These are phyloP conservation scores for Cyberlindnera lachancei DNA, from an alignment of 805 yeast genomes.

Conservation along the genomic window DNA sequence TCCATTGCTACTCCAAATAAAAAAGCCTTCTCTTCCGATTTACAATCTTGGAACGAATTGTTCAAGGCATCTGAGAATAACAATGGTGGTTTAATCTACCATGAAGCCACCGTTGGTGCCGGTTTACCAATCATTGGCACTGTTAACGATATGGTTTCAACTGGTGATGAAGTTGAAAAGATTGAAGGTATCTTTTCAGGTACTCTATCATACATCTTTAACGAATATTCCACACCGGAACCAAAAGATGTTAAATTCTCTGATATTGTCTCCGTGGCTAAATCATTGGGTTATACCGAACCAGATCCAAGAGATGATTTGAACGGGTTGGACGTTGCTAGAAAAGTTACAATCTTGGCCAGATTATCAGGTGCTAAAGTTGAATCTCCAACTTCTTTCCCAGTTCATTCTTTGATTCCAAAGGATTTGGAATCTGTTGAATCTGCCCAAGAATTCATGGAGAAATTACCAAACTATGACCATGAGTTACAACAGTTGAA, in stretches of 20 bases:
- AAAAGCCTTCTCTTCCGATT: conserved; percentile 84
- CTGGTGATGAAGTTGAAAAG: conserved; percentile 88
- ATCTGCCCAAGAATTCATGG: conserved; percentile 72
- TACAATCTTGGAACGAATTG: conserved; percentile 69
- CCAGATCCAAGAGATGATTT: conserved; percentile 99
- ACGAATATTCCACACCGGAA: conserved; percentile 73
- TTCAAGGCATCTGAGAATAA: conserved; percentile 46
- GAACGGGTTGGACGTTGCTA: conserved; percentile 96
- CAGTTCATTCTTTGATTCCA: conserved; percentile 91
- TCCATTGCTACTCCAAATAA: conserved; percentile 98
- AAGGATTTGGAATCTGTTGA: conserved; percentile 66
- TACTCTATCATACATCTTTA: conserved; percentile 89
- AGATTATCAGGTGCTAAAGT: conserved; percentile 84
- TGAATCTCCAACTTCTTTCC: conserved; percentile 85
- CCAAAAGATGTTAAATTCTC: conserved; percentile 68
- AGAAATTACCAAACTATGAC: conserved; percentile 77
- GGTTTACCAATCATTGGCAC: conserved; percentile 93
- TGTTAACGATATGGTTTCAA: conserved; percentile 76
- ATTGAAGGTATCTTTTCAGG: conserved; percentile 98
- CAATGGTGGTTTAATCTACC: conserved; percentile 70
- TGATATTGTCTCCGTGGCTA: conserved; percentile 83
- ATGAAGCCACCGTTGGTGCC: conserved; percentile 98
- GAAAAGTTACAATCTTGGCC: conserved; percentile 94
- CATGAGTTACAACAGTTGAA: conserved; percentile 69
- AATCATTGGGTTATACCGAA: conserved; percentile 90